phyloP scores from a whole-genome alignment of 2,329 filamentous ascomycete species.

The Aspergillus fijiensis region DNA sequence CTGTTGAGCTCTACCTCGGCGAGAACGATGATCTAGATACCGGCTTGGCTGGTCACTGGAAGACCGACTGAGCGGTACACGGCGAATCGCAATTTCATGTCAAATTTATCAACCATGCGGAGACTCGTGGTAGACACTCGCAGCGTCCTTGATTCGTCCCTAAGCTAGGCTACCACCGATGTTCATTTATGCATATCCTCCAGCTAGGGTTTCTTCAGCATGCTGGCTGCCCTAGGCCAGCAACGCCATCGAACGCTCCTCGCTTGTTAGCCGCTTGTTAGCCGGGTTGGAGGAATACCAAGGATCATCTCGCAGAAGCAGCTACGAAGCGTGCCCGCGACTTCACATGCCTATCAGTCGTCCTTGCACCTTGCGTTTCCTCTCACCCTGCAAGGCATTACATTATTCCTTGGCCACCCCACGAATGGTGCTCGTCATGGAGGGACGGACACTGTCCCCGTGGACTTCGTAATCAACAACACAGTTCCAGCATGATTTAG shows the following conservation, averaged over 20 bases:
- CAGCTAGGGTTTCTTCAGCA: not conserved
- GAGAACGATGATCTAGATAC: slow-evolving; percentile 69
- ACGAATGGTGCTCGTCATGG: not conserved
- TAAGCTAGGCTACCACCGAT: not conserved
- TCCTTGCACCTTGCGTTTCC: not conserved
- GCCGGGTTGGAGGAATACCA: not conserved
- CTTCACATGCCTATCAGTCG: not conserved
- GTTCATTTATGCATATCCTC: not conserved
- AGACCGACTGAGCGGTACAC: slow-evolving; percentile 67
- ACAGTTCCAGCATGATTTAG: not conserved
- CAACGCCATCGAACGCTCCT: not conserved
- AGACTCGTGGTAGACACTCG: not conserved
- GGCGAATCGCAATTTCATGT: not conserved
- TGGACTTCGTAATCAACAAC: not conserved
- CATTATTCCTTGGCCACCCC: not conserved
- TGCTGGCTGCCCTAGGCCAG: not conserved
- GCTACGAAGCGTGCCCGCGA: not conserved
- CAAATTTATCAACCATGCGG: not conserved
- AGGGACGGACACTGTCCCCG: not conserved
- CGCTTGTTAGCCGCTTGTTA: not conserved
- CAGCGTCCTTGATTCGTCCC: not conserved
- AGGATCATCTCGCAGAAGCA: not conserved
- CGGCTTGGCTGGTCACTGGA: slow-evolving; percentile 79
- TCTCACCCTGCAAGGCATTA: not conserved
- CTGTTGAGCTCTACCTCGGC: slow-evolving; percentile 83